phyloP scores from a whole-genome alignment of 1,284 basidiomycete species.

The Apiotrichum laibachii region DNA sequence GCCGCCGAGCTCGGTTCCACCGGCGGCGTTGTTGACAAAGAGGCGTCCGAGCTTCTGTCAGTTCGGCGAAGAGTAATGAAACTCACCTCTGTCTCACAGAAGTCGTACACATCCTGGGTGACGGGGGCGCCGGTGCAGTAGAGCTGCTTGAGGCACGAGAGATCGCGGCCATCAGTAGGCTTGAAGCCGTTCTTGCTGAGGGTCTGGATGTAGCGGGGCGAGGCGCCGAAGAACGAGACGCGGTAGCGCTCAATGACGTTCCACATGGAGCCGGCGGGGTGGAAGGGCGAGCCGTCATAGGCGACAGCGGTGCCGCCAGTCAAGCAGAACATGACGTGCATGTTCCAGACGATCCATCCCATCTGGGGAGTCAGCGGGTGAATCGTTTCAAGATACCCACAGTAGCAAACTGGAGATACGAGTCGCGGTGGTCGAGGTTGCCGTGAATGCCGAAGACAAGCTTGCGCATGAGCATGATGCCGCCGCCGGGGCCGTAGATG shows the following conservation, averaged over 20 bases:
- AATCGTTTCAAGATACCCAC: neutral
- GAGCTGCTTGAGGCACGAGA: constrained; percentile 33
- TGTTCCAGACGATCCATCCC: constrained; percentile 47
- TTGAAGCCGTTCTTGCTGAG: constrained; percentile 19
- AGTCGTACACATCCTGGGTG: constrained; percentile 32
- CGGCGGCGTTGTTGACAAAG: constrained; percentile 33
- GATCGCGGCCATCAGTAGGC: constrained; percentile 21
- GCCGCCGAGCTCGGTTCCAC: constrained; percentile 45
- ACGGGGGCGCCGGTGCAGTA: constrained; percentile 42
- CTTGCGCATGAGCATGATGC: constrained; percentile 28
- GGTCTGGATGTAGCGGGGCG: constrained; percentile 35
- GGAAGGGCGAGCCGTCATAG: constrained; percentile 46
- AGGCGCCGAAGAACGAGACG: constrained; percentile 37
- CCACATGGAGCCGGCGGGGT: constrained; percentile 34
- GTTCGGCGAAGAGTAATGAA: neutral
- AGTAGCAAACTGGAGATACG: constrained; percentile 38
- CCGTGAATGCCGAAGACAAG: constrained; percentile 14
- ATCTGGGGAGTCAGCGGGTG: constrained; percentile 7
- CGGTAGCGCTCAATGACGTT: constrained; percentile 33
- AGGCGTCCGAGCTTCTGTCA: constrained; percentile 18
- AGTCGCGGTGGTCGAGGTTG: constrained; percentile 30
- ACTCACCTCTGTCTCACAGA: constrained; percentile 15
- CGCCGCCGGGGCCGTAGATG: constrained; percentile 39
- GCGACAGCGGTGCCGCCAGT: constrained; percentile 36
- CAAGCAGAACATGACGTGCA: constrained; percentile 30